These are phyloP conservation scores for Penicillium crystallinum DNA, from an alignment of 495 filamentous ascomycete species.

Conservation along the genomic window DNA sequence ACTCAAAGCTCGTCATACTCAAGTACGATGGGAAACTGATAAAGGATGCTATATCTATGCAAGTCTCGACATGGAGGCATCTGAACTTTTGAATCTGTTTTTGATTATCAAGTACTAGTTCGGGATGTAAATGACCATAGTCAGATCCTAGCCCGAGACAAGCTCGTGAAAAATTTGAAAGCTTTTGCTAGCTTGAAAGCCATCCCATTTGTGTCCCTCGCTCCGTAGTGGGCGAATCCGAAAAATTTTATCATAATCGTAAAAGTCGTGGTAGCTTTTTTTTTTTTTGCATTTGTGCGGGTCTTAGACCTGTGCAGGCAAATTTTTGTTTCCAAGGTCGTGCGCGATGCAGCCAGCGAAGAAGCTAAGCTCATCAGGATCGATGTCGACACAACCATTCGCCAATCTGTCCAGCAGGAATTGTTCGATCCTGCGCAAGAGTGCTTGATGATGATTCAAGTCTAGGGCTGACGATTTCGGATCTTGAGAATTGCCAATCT, in stretches of 20 bases:
- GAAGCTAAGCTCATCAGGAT: slow-evolving; percentile 39
- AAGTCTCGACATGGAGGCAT: background rate
- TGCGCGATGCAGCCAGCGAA: slow-evolving; percentile 40
- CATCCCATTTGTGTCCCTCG: slow-evolving; percentile 8
- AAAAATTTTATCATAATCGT: slow-evolving; percentile 17
- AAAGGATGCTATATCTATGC: background rate
- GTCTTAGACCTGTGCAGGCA: slow-evolving; percentile 8
- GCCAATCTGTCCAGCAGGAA: slow-evolving; percentile 34
- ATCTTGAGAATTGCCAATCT: background rate
- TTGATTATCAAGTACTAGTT: slow-evolving; percentile 13
- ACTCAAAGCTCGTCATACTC: no score
- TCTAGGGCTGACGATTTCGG: background rate
- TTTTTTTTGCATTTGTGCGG: background rate
- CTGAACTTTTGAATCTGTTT: slow-evolving; percentile 5
- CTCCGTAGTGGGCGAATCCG: slow-evolving; percentile 6
- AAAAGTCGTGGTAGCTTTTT: slow-evolving; percentile 10
- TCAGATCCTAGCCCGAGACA: slow-evolving; percentile 1
- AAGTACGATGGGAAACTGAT: no score
- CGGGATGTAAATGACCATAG: slow-evolving; percentile 8
- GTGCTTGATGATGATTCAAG: slow-evolving; percentile 5
- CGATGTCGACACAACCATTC: slow-evolving; percentile 27
- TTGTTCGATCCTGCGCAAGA: slow-evolving; percentile 34
- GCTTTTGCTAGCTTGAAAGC: slow-evolving; percentile 17
- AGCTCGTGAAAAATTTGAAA: slow-evolving; percentile 7
- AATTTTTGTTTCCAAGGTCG: slow-evolving; percentile 32